Evolutionary conservation across 176 grass and related monocot species (phyloP).

Genomic region (Stipa capillata): DNA sequence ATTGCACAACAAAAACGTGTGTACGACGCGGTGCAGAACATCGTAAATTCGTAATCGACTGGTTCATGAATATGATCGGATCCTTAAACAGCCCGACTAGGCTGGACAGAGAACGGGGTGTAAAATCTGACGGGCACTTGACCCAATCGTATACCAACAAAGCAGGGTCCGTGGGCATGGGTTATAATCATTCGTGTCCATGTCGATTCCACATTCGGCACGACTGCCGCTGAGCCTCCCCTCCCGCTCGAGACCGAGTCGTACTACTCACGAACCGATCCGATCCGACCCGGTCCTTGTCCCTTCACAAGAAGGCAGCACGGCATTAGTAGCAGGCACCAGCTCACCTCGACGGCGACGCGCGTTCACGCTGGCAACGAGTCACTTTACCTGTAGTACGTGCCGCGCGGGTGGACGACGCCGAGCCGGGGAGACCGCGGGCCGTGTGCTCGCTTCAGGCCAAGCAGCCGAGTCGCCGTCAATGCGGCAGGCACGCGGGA

Average conservation of each 20-base stretch:
- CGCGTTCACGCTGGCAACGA: too few species aligned
- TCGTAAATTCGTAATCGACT: neutral
- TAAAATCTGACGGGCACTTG: too few species aligned
- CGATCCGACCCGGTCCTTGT: neutral
- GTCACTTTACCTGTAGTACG: neutral
- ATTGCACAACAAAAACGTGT: too few species aligned
- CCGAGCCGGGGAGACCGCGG: neutral
- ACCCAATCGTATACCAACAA: too few species aligned
- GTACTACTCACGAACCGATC: neutral
- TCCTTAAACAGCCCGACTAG: too few species aligned
- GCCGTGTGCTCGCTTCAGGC: neutral
- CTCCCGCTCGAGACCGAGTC: slow-evolving; percentile 17
- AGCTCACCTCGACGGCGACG: slow-evolving; percentile 34
- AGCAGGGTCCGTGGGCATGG: neutral
- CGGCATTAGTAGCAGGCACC: neutral
- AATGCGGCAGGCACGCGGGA: neutral
- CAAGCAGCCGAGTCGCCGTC: neutral
- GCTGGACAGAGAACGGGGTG: too few species aligned
- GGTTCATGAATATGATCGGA: too few species aligned
- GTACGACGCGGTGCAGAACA: neutral
- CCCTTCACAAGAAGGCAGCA: slow-evolving; percentile 10
- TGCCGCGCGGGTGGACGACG: neutral
- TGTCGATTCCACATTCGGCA: slow-evolving; percentile 19
- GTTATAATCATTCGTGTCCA: neutral
- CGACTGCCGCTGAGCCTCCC: neutral